phyloP scores from a whole-genome alignment of 2,329 filamentous ascomycete species.

The Grosmannia penicillata region DNA sequence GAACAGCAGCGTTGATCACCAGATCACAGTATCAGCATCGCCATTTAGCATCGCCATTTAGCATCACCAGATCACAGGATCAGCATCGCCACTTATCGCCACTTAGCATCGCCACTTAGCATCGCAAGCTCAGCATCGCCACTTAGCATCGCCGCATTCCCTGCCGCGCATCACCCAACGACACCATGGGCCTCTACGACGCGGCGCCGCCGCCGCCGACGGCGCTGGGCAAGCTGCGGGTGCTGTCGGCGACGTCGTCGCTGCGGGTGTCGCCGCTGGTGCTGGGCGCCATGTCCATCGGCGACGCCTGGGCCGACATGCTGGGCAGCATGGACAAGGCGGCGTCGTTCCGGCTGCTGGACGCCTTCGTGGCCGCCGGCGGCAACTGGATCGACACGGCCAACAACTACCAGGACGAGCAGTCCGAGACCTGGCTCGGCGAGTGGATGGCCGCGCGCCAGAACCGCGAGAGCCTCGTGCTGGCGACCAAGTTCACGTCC shows the following conservation, averaged over 20 bases:
- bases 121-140: background rate
- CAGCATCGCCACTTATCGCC: no score
- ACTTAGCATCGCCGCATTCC: no score
- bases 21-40: no score
- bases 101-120: no score
- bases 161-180: no score
- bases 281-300: slow-evolving; percentile 34
- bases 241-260: slow-evolving; percentile 33
- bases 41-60: no score
- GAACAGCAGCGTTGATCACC: no score
- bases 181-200: slow-evolving; percentile 2
- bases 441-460: slow-evolving; percentile 37
- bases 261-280: slow-evolving; percentile 37
- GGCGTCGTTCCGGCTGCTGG: slow-evolving; percentile 13
- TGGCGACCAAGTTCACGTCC: slow-evolving; percentile 41
- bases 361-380: slow-evolving; percentile 22
- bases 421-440: slow-evolving; percentile 42
- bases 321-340: slow-evolving; percentile 14
- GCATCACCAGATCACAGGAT: no score
- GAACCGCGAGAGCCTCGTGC: slow-evolving; percentile 36
- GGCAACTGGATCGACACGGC: slow-evolving; percentile 57
- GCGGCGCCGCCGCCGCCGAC: slow-evolving; percentile 16
- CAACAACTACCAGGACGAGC: slow-evolving; percentile 41
- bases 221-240: slow-evolving; percentile 34
- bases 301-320: slow-evolving; percentile 11